Conservation (phyloP, 2,329 filamentous ascomycete genomes). For the Conoideocrella luteorostrata region DNA sequence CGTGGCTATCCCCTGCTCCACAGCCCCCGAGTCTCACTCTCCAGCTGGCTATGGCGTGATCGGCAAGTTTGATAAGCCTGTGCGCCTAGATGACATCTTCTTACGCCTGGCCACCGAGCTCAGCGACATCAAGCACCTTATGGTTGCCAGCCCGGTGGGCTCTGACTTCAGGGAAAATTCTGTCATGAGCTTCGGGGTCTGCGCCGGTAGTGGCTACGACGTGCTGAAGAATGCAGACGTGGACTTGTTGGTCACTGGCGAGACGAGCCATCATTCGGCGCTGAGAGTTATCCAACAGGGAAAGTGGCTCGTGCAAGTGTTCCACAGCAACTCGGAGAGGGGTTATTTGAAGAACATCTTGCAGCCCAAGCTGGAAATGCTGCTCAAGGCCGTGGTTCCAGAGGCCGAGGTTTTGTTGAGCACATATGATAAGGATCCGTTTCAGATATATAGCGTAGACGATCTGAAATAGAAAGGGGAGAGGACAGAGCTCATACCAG, state of each 20-base stretch:
- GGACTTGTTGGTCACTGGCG: constrained; percentile 83
- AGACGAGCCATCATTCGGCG: constrained; percentile 89
- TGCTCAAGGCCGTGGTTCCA: constrained; percentile 43
- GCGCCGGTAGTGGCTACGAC: constrained; percentile 79
- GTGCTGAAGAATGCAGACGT: constrained; percentile 65
- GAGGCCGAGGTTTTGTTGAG: constrained; percentile 66
- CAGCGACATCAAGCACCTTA: constrained; percentile 54
- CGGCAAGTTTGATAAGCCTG: constrained; percentile 33
- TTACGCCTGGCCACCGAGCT: constrained; percentile 57
- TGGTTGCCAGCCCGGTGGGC: constrained; percentile 47
- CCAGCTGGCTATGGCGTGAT: constrained; percentile 48
- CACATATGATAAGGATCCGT: constrained; percentile 79
- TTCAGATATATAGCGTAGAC: constrained; percentile 60
- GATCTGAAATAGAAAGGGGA: constrained; percentile 21
- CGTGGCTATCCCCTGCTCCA: constrained; percentile 39
- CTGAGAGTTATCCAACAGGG: constrained; percentile 80
- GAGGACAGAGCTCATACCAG: neutral
- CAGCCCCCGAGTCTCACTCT: constrained; percentile 36
- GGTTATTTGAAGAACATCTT: constrained; percentile 71
- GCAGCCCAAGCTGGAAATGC: constrained; percentile 54
- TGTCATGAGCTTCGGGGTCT: constrained; percentile 72
- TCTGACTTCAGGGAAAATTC: constrained; percentile 25
- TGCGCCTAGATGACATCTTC: constrained; percentile 38
- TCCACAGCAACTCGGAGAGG: constrained; percentile 90
- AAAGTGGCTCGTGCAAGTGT: constrained; percentile 73